These are phyloP conservation scores for Torulaspora maleeae DNA, from an alignment of 805 yeast species.

Conservation along the genomic window DNA sequence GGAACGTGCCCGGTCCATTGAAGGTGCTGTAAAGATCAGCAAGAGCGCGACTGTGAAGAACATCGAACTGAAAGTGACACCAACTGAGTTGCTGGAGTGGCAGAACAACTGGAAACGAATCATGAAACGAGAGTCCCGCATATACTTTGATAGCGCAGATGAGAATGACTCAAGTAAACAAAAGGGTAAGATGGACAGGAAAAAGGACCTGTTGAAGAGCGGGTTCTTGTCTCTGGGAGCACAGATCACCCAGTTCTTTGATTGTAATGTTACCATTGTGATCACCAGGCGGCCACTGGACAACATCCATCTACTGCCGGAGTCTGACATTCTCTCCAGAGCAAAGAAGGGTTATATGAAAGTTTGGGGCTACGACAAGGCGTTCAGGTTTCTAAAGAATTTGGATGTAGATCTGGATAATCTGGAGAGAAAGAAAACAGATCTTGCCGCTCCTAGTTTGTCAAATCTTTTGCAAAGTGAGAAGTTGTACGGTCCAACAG, in stretches of 20 bases:
- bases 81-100: conserved; percentile 50
- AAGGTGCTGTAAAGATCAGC: conserved; percentile 33
- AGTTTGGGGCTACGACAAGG: conserved; percentile 86
- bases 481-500: conserved; percentile 78
- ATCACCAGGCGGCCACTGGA: conserved; percentile 58
- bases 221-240: conserved; percentile 47
- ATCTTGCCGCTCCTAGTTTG: conserved; percentile 37
- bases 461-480: conserved; percentile 75
- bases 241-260: conserved; percentile 54
- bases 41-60: conserved; percentile 21
- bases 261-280: conserved; percentile 65
- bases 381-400: conserved; percentile 68
- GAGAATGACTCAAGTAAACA: conserved; percentile 20
- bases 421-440: conserved; percentile 23
- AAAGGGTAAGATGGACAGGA: conserved; percentile 28
- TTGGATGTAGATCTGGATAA: conserved; percentile 44
- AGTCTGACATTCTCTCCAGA: conserved; percentile 59
- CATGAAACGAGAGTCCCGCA: conserved; percentile 49
- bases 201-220: conserved; percentile 28
- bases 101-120: conserved; percentile 60
- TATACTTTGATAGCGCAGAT: conserved; percentile 55
- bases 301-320: conserved; percentile 39
- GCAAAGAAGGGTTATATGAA: conserved; percentile 61
- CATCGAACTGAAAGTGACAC: conserved; percentile 24
- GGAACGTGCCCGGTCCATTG: conserved; percentile 34